Conservation (phyloP, 345 rosid genomes). For the Schrenkiella parvula region DNA sequence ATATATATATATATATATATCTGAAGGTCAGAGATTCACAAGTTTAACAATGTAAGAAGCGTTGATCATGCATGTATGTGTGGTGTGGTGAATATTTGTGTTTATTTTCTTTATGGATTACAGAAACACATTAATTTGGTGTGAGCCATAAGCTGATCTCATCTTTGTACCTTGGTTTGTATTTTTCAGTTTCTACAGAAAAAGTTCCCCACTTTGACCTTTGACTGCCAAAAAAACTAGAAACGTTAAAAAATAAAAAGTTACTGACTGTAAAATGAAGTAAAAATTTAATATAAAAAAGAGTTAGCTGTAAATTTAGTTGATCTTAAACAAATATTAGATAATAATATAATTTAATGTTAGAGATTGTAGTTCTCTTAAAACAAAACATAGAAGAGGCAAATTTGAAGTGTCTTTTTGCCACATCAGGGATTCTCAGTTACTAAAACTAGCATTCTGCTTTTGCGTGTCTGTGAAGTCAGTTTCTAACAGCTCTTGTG, state of each 20-base stretch:
- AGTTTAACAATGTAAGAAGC: not conserved
- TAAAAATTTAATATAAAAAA: not conserved
- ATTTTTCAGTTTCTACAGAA: not conserved
- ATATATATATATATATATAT: not conserved
- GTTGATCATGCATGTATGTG: not conserved
- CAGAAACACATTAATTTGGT: not conserved
- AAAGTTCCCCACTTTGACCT: not conserved
- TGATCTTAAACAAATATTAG: not conserved
- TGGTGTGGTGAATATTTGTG: not conserved
- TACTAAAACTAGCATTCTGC: slow-evolving; percentile 19
- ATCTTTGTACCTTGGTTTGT: not conserved
- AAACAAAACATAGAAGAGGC: not conserved
- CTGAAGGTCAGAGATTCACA: not conserved
- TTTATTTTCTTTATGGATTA: not conserved
- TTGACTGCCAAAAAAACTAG: not conserved
- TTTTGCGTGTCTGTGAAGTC: slow-evolving; percentile 27
- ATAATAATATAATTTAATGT: not conserved
- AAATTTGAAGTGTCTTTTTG: not conserved
- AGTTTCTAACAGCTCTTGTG: not conserved
- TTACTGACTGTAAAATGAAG: not conserved
- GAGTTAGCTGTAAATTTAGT: not conserved
- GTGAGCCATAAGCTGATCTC: not conserved
- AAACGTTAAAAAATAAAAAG: not conserved
- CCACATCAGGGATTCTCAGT: not conserved
- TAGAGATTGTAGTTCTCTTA: not conserved